Evolutionary conservation across 306 rosid genomes (phyloP), one percentile per base, ranked within the genome.

Genomic region (Morella rubra): DNA sequence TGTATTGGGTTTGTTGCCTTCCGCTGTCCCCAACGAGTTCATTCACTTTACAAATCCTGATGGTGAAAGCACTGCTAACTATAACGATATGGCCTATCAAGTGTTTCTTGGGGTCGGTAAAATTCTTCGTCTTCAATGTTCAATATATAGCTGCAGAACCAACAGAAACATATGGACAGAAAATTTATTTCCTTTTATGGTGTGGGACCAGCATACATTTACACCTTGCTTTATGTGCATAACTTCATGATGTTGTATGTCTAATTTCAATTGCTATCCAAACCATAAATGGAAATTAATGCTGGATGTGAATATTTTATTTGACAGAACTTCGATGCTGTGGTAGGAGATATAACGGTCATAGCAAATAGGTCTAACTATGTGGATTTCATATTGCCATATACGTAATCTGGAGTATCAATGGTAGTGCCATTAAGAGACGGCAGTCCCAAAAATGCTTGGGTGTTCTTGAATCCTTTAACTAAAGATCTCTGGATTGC

Each of bases 391-490:
- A 84, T 89, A 0, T 74, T 85, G 72, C 96, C 95, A 0, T 89
- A 73, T 76, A 86, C 90, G 16, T 87, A 88, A 75, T 85, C 97
- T 6, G 94, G 93, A 2, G 81, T 90, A 8, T 80, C 89, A 32
- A 84, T 92, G 88, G 67, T 90, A 0, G 96, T 88, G 64, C 91
- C 87, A n/a, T 50, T 82, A 7, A 83, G 54, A 67, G 80, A 74
- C 15, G 65, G 45, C 4, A 78, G 74, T 20, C 64, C 47, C 53
- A 76, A 74, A 82, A 88, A 77, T 44, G 86, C 90, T 0, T 88
- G 96, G 96, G 79, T 85, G 61, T 92, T 90, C 74, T 53, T 92
- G 58, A 88, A 88, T 84, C 97, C 97, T 19, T 24, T 80, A 11
- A 82, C 86, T 7, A 78, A 76, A 85, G 83, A 80, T 7, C 90